Base-by-base conservation (phyloP, 2,329 filamentous ascomycete genomes). In the Chaetomium sp. region DNA sequence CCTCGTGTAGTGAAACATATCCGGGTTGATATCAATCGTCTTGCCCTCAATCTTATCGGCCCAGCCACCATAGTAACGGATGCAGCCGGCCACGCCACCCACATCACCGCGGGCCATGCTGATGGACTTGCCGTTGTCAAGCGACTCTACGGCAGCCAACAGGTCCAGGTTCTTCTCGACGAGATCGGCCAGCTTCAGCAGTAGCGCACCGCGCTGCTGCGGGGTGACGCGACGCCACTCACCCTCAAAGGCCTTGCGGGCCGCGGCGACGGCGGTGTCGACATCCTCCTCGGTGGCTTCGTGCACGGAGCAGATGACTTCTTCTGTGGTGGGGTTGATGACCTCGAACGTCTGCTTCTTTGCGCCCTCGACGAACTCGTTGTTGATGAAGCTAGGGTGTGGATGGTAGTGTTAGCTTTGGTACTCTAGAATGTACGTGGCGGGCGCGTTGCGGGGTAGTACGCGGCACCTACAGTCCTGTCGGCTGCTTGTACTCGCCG, bases 311-410 rank as follows among this genome's bases (percentile, higher is more conserved):
- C 79, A 82, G 77, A 95, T 95, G 68, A 89, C 83, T 73, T 91
- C 85, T 74, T 96, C 91, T 62, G 83, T 89, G 62, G 86, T 69
- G 58, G 91, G 91, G 81, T 95, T 95, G 79, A 94, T 86, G 72
- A 91, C 88, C 75, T 96, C 90, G 69, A 96, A 94, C 64, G 86
- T 91, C 81, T 89, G 87, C 76, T 91, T 91, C 66, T 95, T 89
- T 61, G 87, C 85, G 70, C 84, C 80, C 72, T 87, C 84, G 62
- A 95, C 83, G 76, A 86, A 96, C 74, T 96, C 87, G 73, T 92
- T 91, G 82, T 94, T 91, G 81, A 95, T 94, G 81, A 89, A 94
- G 59, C 87, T 89, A 19, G 36, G 6, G 35, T 12, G 35, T 46
- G 36, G 4, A n/a, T 42, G 40, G 12, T n/a, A 5, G 40, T 42